Base-by-base conservation (phyloP, 306 rosid species). In the Rosa rugosa region DNA sequence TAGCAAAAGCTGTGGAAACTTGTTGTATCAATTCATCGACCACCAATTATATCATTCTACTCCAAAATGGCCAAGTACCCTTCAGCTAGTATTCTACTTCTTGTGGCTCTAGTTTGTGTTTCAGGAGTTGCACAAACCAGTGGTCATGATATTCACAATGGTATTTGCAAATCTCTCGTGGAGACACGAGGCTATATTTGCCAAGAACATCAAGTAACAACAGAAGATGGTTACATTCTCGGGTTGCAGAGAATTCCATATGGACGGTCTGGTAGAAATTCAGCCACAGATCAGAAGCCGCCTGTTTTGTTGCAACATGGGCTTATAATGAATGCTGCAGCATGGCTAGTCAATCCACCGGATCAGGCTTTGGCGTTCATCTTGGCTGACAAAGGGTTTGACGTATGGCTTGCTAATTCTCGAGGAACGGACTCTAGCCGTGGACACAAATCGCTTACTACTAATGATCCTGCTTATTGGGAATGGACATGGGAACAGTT, bases 401-500 rank as follows among this genome's bases (percentile, higher is more conserved):
- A 90, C 72, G 97, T 88, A 70, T 92, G 97, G 97, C 76, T 92
- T 81, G 86, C 89, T 13, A 92, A 90, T 75, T 69, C 90, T 1
- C 87, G 97, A 5, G 97, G 97, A 75, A 92, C 94, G 16, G 80
- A 77, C 68, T 80, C 84, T 81, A 92, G 97, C 82, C 84, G 84
- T 1, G 76, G 65, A 54, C 91, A 92, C 69, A 74, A 64, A 40
- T 77, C 82, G 4, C 80, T 85, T 2, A 69, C 77, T 47, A 59
- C 82, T 34, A 81, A 79, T 77, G 86, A 85, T 80, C 80, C 85
- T 81, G 97, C 65, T 74, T 92, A 92, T 31, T 92, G 94, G 97
- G 72, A 90, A 49, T 92, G 93, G 94, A 84, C 97, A 76, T 92
- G 97, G 97, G 97, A 92, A 90, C 89, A 92, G 83, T 72, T 88